phyloP scores from a whole-genome alignment of 768 basidiomycete species.

The Panaeolus cyanescens region DNA sequence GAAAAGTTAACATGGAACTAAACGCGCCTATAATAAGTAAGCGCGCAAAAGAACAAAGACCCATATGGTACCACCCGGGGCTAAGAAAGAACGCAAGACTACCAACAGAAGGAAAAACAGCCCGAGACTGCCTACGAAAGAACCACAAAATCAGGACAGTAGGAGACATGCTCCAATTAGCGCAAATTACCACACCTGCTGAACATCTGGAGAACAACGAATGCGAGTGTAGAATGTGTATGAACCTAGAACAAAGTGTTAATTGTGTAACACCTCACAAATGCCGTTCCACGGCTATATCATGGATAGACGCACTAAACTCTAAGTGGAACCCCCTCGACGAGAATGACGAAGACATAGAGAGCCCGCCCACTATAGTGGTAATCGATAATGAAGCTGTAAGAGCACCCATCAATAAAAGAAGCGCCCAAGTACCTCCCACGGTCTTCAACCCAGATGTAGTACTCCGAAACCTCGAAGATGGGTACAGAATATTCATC shows the following conservation, averaged over 20 bases:
- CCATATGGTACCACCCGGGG: constrained; percentile 33
- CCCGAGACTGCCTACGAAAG: constrained; percentile 13
- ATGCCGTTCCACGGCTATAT: background rate
- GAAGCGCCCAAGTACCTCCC: background rate
- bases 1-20: constrained; percentile 16
- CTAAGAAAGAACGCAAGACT: background rate
- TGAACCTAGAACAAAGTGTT: background rate
- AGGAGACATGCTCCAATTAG: constrained; percentile 9
- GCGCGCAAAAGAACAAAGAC: constrained; percentile 15
- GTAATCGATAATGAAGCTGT: background rate
- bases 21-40: constrained; percentile 13
- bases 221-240: constrained; percentile 10
- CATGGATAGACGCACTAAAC: background rate
- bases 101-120: constrained; percentile 5
- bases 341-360: background rate
- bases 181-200: background rate
- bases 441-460: background rate
- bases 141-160: constrained; percentile 15
- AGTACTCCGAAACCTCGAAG: background rate
- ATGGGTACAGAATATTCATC: background rate
- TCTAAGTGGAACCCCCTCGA: background rate
- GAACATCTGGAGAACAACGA: background rate
- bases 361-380: background rate
- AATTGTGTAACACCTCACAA: background rate
- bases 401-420: background rate